Evolutionary conservation across 306 rosid species (phyloP).

Genomic region (Ziziphus jujuba): DNA sequence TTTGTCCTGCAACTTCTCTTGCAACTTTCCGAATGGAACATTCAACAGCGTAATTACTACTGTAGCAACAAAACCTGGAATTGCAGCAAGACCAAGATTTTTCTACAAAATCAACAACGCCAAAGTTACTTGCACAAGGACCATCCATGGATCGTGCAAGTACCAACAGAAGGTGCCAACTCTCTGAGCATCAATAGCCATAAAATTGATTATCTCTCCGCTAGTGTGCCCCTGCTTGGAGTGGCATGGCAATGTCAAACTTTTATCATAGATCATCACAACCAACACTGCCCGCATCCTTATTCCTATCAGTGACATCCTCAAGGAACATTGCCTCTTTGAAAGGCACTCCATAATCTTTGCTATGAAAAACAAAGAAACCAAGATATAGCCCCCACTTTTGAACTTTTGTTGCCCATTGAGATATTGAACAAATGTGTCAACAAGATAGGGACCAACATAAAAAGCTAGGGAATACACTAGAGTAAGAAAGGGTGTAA

Average conservation of each 20-base stretch:
- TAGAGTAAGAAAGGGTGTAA: conserved; percentile 37
- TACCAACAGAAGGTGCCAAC: conserved; percentile 59
- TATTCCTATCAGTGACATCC: conserved; percentile 50
- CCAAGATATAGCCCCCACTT: conserved; percentile 64
- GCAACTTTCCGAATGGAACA: conserved; percentile 47
- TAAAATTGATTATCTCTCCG: conserved; percentile 73
- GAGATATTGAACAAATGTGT: conserved; percentile 64
- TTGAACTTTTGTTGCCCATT: conserved; percentile 44
- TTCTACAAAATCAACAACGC: conserved; percentile 65
- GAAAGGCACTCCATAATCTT: conserved; percentile 67
- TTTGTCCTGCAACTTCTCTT: conserved; percentile 42
- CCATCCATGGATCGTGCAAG: conserved; percentile 68
- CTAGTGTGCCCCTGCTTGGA: conserved; percentile 54
- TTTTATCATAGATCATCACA: conserved; percentile 59
- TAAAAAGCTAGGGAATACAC: conserved; percentile 49
- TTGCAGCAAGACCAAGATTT: conserved; percentile 69
- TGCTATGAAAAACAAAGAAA: conserved; percentile 47
- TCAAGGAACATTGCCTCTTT: conserved; percentile 58
- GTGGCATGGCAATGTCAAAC: conserved; percentile 57
- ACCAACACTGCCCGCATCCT: conserved; percentile 58
- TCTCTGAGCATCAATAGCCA: conserved; percentile 82
- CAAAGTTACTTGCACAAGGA: conserved; percentile 55
- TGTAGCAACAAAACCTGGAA: conserved; percentile 46
- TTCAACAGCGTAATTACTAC: conserved; percentile 46
- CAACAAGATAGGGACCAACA: conserved; percentile 80